Base-by-base conservation (phyloP, 257 asterid genomes). In the Fraxinus cuspidata region DNA sequence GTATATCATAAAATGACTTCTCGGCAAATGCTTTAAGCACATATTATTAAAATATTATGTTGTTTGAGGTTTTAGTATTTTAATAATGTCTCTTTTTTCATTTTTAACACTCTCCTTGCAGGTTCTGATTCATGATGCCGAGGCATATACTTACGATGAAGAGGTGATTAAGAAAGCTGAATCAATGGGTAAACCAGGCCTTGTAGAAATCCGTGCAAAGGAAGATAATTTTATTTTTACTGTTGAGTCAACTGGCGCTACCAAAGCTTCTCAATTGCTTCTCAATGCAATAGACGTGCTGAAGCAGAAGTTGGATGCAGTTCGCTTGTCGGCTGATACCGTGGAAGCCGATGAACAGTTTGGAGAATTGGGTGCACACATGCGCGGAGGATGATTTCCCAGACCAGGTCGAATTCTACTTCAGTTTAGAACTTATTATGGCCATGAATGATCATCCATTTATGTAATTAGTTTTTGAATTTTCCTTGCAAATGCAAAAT, bases 301-400 rank as follows among this genome's bases (percentile, higher is more conserved):
- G 85, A 96, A 96, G 85, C 97, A 87, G 84, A 96, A 96, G 84
- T 72, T 93, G 84, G 99, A 96, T 76, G 97, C 97, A 10, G 98
- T 96, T 74, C 96, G 98, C 74, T 74, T 96, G 85, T 92, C 99
- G 1, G 92, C 96, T 15, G 98, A 94, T 86, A 92, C 97, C 10
- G 97, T 96, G 81, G 98, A 93, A 88, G 97, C 97, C 56, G 99
- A 96, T 75, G 99, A 93, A 75, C 99, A 96, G 86, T 96, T 96
- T 76, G 95, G 96, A 10, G 98, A 96, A 84, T 81, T 96, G 94
- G 99, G 97, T 67, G 99, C 96, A 15, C 98, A 96, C 85, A 90
- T 96, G 98, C 96, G 97, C 15, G 99, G 99, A 13, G 97, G 98
- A 11, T 95, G 88, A 94, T 60, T 4, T 47, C 25, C 19, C 35